Evolutionary conservation across 1,284 basidiomycete genomes (phyloP), one percentile per base, ranked within the genome.

Genomic region (Austroboletus niveus): DNA sequence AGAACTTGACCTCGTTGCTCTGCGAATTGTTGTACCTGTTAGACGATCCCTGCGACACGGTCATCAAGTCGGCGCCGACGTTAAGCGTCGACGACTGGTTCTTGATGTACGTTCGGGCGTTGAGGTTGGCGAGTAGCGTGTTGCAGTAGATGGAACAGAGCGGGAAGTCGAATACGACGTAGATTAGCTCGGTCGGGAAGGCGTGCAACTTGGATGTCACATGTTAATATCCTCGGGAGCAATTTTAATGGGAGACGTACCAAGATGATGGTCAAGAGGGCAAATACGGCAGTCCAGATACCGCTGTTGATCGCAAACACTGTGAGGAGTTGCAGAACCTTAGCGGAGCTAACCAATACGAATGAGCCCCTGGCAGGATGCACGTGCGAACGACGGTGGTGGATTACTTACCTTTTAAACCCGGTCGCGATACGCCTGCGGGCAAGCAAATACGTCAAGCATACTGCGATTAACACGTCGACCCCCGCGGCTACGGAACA

Each of bases 271-370:
- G 48, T 40, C 38, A 50, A 29, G 30, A 50, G 36, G 30, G 48
- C 42, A 41, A 46, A 47, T 4, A 47, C 5, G 11, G 43, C 48
- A 20, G 43, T 50, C 43, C 48, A 50, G 24, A 47, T 40, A 36
- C 48, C 48, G 17, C 42, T 43, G 14, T 50, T 50, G 17, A 50
- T 40, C 30, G 48, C 48, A 22, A 50, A 50, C 31, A 47, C 48
- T 2, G 48, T 50, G 20, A 50, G 43, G 31, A 46, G 43, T 27
- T 50, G 43, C 30, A 50, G 43, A 27, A 50, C 20, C 43, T 38
- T 46, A 15, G 48, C 48, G 29, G 48, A 46, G 31, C 48, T 50
- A 17, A 39, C 5, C 4, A 12, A 27, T 20, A 9, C 8, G 11
- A 27, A 48, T 48, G 24, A 48, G 40, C 24, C 20, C 20, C 39